These are phyloP conservation scores for Lepidopterella palustris DNA, from an alignment of 495 filamentous ascomycete genomes.

Conservation along the genomic window DNA sequence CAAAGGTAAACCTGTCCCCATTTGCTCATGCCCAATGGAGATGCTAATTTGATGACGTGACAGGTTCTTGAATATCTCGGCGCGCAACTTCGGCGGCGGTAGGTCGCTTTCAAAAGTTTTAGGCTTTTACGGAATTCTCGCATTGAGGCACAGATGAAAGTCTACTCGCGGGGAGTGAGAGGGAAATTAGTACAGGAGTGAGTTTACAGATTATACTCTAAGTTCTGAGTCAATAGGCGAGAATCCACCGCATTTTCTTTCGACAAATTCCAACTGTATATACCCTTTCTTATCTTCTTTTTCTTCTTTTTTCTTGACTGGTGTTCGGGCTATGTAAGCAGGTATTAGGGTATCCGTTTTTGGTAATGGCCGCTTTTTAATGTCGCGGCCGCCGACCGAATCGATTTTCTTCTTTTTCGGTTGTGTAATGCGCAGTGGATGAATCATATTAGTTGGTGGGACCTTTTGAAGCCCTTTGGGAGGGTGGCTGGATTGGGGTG, in stretches of 20 bases:
- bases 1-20: constrained; percentile 8
- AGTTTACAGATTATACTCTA: too few species aligned
- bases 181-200: too few species aligned
- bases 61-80: constrained; percentile 16
- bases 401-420: not conserved
- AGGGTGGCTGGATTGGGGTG: too few species aligned
- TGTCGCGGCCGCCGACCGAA: too few species aligned
- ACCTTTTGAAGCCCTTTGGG: not conserved
- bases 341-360: too few species aligned
- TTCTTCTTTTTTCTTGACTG: too few species aligned
- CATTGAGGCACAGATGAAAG: too few species aligned
- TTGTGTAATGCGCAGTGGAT: not conserved
- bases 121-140: not conserved
- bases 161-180: too few species aligned
- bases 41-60: not conserved
- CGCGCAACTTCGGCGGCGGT: constrained; percentile 2
- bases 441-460: not conserved
- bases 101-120: too few species aligned
- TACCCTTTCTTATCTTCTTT: not conserved
- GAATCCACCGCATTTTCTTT: too few species aligned
- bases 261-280: not conserved
- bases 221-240: too few species aligned
- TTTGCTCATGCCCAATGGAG: not conserved
- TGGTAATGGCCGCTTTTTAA: too few species aligned
- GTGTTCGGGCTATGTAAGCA: not conserved